Evolutionary conservation across 2,329 filamentous ascomycete genomes (phyloP).

Genomic region (Aspergillus uvarum): DNA sequence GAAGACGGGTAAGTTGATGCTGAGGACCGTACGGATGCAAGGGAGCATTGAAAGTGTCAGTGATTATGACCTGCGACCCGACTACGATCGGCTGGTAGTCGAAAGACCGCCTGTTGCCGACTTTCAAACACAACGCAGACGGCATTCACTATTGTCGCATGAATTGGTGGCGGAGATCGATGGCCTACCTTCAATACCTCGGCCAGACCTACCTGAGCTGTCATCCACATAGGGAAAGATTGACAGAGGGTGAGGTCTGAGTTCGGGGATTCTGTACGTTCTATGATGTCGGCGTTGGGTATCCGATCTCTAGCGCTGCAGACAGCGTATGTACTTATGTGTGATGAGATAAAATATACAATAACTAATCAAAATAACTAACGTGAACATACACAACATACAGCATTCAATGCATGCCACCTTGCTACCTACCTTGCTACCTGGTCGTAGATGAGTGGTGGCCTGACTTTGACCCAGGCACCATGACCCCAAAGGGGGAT

Average conservation of each 20-base stretch:
- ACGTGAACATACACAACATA: too few relatives aligned
- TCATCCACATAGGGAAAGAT: slow-evolving; percentile 9
- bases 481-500: slow-evolving; percentile 4
- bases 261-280: background rate
- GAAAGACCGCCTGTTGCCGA: slow-evolving; percentile 16
- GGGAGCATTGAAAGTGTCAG: slow-evolving; percentile 24
- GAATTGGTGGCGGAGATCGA: slow-evolving; percentile 16
- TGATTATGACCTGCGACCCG: slow-evolving; percentile 34
- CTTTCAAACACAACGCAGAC: slow-evolving; percentile 15
- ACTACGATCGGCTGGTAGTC: slow-evolving; percentile 31
- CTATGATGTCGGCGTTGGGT: background rate
- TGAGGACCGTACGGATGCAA: slow-evolving; percentile 30
- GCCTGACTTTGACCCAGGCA: background rate
- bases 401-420: too few relatives aligned
- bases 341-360: background rate
- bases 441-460: too few relatives aligned
- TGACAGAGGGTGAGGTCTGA: background rate
- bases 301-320: background rate
- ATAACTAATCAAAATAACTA: background rate
- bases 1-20: slow-evolving; percentile 25
- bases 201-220: slow-evolving; percentile 21
- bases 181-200: slow-evolving; percentile 9
- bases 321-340: background rate
- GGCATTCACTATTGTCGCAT: slow-evolving; percentile 17
- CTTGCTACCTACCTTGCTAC: too few relatives aligned